Percentiles rank a stretch among this genome's conserved stretches.
Evolutionary conservation across 768 basidiomycete species (phyloP).

Genomic region (Termitomyces titanicus): DNA sequence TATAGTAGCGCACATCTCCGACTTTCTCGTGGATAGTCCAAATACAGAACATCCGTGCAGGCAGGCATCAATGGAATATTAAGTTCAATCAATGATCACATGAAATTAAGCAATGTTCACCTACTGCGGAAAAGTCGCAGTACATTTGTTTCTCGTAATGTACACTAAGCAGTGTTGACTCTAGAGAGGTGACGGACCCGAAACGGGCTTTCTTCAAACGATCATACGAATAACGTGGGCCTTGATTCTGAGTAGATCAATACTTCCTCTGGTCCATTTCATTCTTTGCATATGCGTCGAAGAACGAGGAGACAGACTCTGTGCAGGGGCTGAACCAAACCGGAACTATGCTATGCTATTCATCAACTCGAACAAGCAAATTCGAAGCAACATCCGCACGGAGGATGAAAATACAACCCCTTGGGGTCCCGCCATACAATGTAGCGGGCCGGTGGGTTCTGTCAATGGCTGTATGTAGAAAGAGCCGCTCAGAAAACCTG

Average conservation of each 20-base stretch:
- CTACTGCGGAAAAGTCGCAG: not conserved
- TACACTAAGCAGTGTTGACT: not conserved
- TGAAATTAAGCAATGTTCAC: not conserved
- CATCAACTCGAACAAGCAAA: too few species aligned
- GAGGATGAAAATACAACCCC: not conserved
- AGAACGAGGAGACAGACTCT: not conserved
- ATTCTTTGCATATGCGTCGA: too few species aligned
- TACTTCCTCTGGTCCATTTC: not conserved
- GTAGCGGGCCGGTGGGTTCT: not conserved
- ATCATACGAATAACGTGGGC: not conserved
- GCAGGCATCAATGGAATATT: not conserved
- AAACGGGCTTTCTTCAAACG: not conserved
- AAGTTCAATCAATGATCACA: too few species aligned
- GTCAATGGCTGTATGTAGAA: not conserved
- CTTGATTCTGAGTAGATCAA: not conserved
- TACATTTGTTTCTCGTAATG: not conserved
- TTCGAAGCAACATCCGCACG: not conserved
- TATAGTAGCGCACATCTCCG: not conserved
- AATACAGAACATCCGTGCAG: not conserved
- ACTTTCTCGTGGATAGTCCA: too few species aligned
- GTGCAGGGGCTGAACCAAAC: not conserved
- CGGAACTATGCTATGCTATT: too few species aligned
- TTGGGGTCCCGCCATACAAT: not conserved
- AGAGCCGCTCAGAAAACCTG: not conserved
- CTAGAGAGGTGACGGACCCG: not conserved